Evolutionary conservation across 768 basidiomycete genomes (phyloP), one percentile per base, ranked within the genome.

Genomic region (Serendipita vermifera): DNA sequence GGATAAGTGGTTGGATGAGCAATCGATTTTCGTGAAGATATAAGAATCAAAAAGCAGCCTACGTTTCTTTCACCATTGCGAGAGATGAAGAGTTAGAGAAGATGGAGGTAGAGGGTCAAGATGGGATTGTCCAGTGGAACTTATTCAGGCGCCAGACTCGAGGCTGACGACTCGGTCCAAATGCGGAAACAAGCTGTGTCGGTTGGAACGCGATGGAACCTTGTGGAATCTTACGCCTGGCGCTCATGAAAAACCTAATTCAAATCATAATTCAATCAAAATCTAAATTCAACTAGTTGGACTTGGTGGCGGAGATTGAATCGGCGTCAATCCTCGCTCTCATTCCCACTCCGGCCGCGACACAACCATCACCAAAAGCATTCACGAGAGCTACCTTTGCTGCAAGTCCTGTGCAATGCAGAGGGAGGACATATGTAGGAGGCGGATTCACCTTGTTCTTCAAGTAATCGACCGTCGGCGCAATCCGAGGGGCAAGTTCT

Each of bases 351-450:
- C 86, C 86, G 3, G 80, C 83, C 0, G 87, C 85, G 11, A 91
- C 85, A 62, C 82, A 82, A 1, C 80, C 80, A 54, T 85, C 78
- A 20, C 87, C 87, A 15, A 92, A 72, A 2, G 76, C 84, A 3
- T 68, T 66, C 64, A 81, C 80, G 62, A 91, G 67, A 1, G 81
- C 84, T 5, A 86, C 65, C 66, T 90, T 88, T 33, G 77, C 76
- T n/a, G 75, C 73, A 63, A 89, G 86, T 3, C 87, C 87, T 2
- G 84, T 79, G 62, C 88, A 91, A 64, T 91, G 89, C 80, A 91
- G 84, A 0, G 87, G 88, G 0, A 90, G 72, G 41, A 90, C 67
- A 60, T 83, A 89, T 1, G 73, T 74, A 1, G 85, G 86, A 0
- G 78, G 66, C 9, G 87, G 85, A 5, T 70, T 65, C 29, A 89